Conservation (phyloP, 306 rosid species). For the Vigna nakashimae region DNA sequence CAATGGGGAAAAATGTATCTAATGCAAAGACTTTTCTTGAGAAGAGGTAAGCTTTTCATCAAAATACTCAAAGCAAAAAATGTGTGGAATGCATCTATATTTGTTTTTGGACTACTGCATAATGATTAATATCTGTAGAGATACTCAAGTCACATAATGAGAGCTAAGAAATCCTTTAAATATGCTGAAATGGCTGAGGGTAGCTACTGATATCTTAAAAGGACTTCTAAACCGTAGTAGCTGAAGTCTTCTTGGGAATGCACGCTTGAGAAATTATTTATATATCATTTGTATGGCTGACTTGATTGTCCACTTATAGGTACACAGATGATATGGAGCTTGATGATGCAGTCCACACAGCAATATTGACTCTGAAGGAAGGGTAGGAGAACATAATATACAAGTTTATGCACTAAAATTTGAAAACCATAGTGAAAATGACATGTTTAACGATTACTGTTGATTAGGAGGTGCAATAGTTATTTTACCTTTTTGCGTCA, state of each 20-base stretch:
- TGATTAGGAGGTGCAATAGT: constrained; percentile 17
- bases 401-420: constrained; percentile 28
- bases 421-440: constrained; percentile 22
- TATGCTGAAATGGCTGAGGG: background rate
- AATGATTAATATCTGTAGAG: background rate
- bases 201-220: background rate
- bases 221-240: background rate
- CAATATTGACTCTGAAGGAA: constrained; percentile 96
- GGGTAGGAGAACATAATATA: constrained; percentile 63
- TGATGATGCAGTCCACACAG: constrained; percentile 97
- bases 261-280: background rate
- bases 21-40: constrained; percentile 98
- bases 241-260: background rate
- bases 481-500: background rate
- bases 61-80: constrained; percentile 4
- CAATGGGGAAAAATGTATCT: constrained; percentile 98
- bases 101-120: background rate
- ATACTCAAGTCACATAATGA: background rate
- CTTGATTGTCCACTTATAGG: constrained; percentile 55
- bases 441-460: constrained; percentile 23
- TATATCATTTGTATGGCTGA: constrained; percentile 14
- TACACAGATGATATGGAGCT: constrained; percentile 97
- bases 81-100: background rate
- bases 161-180: constrained; percentile 6
- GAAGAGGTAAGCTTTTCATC: constrained; percentile 71